Conservation (phyloP, 768 basidiomycete species). For the Tricholoma bakamatsutake region DNA sequence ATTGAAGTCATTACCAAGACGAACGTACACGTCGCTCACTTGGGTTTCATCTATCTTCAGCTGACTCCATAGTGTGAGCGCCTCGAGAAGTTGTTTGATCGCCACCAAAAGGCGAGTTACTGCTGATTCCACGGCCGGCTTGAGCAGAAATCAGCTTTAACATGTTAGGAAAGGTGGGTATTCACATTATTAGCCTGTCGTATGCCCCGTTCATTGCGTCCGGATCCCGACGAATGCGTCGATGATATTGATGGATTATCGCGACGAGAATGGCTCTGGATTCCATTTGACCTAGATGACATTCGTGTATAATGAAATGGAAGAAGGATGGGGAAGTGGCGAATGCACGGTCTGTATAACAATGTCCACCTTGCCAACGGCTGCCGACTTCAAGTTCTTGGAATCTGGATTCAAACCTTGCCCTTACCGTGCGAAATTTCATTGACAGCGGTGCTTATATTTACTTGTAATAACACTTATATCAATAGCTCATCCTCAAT, state of each 20-base stretch:
- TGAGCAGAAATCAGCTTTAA: constrained; percentile 6
- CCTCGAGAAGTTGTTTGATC: constrained; percentile 91
- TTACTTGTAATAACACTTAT: no score
- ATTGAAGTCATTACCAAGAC: constrained; percentile 96
- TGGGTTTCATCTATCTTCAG: constrained; percentile 64
- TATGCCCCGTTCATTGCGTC: constrained; percentile 35
- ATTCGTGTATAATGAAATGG: constrained; percentile 10
- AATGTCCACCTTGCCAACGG: not conserved
- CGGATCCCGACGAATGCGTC: constrained; percentile 32
- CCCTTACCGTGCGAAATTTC: constrained; percentile 7
- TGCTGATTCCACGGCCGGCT: constrained; percentile 84
- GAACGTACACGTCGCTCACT: constrained; percentile 97
- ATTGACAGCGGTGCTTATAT: not conserved
- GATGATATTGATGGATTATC: constrained; percentile 51
- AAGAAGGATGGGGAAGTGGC: constrained; percentile 1
- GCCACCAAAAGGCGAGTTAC: constrained; percentile 91
- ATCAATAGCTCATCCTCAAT: no score
- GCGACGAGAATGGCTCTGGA: constrained; percentile 40
- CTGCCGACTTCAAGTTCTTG: not conserved
- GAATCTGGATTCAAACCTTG: not conserved
- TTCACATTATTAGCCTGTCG: constrained; percentile 35
- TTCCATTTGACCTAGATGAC: constrained; percentile 22
- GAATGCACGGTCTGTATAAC: not conserved
- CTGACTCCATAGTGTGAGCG: constrained; percentile 80
- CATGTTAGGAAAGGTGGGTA: constrained; percentile 1